These are phyloP conservation scores for Monosporascus cannonballus DNA, from an alignment of 2,329 filamentous ascomycete genomes.

Conservation along the genomic window DNA sequence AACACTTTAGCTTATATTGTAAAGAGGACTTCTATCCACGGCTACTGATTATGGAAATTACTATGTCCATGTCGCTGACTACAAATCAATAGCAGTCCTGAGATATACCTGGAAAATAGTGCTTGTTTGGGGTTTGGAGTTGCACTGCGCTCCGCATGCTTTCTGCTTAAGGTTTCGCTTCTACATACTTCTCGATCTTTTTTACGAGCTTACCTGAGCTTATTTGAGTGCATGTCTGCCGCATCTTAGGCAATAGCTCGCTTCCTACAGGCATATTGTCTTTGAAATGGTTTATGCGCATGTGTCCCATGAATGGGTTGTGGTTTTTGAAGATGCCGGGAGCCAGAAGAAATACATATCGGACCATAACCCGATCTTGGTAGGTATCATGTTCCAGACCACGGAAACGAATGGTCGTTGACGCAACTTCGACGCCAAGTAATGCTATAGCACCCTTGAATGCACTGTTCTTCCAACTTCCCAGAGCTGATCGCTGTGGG, in stretches of 20 bases:
- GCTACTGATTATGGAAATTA: too few species aligned
- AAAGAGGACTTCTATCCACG: too few species aligned
- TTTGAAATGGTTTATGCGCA: background rate
- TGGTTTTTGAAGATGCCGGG: background rate
- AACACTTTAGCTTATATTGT: too few species aligned
- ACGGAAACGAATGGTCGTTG: background rate
- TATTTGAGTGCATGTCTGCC: background rate
- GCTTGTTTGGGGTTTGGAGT: too few species aligned
- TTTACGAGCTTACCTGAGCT: background rate
- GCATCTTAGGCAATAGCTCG: background rate
- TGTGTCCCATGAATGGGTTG: background rate
- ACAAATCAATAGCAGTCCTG: too few species aligned
- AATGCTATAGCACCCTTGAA: background rate
- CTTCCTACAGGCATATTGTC: background rate
- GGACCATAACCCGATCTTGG: background rate
- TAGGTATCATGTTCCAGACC: too few species aligned
- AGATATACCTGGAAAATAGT: too few species aligned
- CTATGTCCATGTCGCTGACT: too few species aligned
- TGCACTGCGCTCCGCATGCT: too few species aligned
- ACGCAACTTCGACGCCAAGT: background rate
- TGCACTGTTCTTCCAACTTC: background rate
- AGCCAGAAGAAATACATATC: background rate
- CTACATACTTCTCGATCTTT: background rate
- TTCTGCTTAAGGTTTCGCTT: background rate
- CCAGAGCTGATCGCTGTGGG: background rate